phyloP scores from a whole-genome alignment of 768 basidiomycete species.

The Leccinum barrowsii region DNA sequence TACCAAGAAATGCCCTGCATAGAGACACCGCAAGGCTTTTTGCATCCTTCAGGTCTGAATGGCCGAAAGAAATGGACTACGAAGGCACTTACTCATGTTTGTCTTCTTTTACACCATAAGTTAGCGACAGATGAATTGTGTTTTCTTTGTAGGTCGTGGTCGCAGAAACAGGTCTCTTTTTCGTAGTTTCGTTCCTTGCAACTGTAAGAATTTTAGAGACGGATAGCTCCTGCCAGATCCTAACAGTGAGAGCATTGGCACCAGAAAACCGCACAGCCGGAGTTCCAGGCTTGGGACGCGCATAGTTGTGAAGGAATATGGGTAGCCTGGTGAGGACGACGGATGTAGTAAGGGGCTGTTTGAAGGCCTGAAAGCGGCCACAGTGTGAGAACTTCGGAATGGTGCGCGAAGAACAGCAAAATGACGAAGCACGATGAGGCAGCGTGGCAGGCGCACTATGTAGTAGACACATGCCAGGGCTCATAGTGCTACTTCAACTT shows the following conservation, averaged over 20 bases:
- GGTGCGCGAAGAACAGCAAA: no score
- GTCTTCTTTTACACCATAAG: conserved; percentile 64
- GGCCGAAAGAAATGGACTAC: not conserved
- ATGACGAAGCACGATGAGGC: no score
- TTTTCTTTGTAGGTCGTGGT: conserved; percentile 50
- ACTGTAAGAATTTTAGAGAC: conserved; percentile 57
- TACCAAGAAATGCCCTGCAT: conserved; percentile 70
- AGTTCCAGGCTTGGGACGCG: conserved; percentile 33
- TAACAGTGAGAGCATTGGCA: conserved; percentile 53
- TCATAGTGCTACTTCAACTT: no score
- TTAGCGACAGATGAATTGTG: conserved; percentile 68
- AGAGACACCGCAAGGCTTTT: conserved; percentile 76
- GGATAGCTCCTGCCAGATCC: conserved; percentile 54
- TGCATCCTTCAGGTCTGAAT: not conserved
- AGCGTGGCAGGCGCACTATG: no score
- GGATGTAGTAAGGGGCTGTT: no score
- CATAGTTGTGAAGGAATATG: no score
- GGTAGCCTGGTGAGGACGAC: no score
- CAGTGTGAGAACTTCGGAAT: no score
- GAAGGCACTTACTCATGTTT: conserved; percentile 70
- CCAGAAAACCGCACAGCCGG: conserved; percentile 54
- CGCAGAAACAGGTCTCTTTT: conserved; percentile 64
- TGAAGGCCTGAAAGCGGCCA: no score
- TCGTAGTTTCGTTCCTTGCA: conserved; percentile 41
- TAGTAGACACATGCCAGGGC: no score